Evolutionary conservation across 441 rosid species (phyloP).

Genomic region (Gossypium davidsonii): DNA sequence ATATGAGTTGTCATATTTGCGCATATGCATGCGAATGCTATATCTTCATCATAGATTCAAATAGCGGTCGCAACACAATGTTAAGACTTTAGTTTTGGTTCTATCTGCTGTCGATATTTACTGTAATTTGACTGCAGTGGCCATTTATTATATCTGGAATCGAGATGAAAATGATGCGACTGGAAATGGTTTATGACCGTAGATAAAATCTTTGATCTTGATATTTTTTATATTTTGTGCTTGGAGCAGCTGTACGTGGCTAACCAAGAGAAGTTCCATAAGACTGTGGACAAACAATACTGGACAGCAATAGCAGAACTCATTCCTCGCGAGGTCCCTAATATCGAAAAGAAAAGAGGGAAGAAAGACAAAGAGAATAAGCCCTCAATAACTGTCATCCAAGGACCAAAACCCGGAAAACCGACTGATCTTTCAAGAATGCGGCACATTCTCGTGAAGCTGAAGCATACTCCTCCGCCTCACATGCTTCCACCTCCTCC

Average conservation of each 20-base stretch:
- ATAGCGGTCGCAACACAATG: background rate
- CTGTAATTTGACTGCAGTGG: background rate
- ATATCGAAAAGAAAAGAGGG: constrained; percentile 57
- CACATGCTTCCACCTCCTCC: constrained; percentile 48
- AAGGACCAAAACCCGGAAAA: constrained; percentile 53
- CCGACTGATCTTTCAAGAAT: constrained; percentile 46
- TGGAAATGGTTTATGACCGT: background rate
- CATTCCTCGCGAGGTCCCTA: constrained; percentile 61
- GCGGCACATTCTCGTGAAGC: constrained; percentile 43
- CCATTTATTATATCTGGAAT: background rate
- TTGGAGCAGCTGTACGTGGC: constrained; percentile 48
- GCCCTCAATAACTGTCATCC: constrained; percentile 31
- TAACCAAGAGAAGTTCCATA: constrained; percentile 73
- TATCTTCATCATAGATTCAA: background rate
- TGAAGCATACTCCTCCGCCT: constrained; percentile 41
- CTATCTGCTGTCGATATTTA: background rate
- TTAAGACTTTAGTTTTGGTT: background rate
- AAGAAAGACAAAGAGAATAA: constrained; percentile 45
- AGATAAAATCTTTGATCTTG: background rate
- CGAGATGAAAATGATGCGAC: background rate
- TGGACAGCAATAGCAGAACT: constrained; percentile 78
- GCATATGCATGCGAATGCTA: background rate
- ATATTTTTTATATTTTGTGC: constrained; percentile 7
- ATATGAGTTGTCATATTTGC: background rate
- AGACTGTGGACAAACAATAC: constrained; percentile 64